Base-by-base conservation (phyloP, 2,329 filamentous ascomycete species). In the Ustulina deusta region DNA sequence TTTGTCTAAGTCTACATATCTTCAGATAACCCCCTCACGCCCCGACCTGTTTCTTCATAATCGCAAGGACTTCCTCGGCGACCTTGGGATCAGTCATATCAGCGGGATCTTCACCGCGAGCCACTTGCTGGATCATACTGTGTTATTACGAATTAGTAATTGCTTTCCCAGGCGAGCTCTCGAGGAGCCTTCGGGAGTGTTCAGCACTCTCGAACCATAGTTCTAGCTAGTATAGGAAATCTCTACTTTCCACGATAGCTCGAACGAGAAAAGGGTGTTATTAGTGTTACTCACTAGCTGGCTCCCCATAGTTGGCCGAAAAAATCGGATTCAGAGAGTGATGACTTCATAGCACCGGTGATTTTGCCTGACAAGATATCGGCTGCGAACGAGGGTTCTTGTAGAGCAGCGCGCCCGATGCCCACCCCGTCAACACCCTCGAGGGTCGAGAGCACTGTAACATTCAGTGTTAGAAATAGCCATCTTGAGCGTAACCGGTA, bases 381-480 rank as follows among this genome's bases (percentile, higher is more conserved):
- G 56, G 76, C 79, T 49, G 80, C 79, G 2, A 87, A 74, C 13
- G 76, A 77, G 1, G 74, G 73, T 72, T 90, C 87, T 69, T 86
- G 83, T 61, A 81, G 82, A 0, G 84, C 73, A 0, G 85, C 81
- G 11, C 87, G 81, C 0, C 80, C 87, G 52, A 90, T 78, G 2
- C 86, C 87, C 0, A 89, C 79, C 6, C 86, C 86, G 64, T 89
- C 85, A 6, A 89, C 83, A 0, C 80, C 81, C 6, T 83, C 71
- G 17, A 88, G 76, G 0, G 85, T 85, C 13, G 81, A 76, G 29
- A 85, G 81, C 86, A 89, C 64, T 66, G n/a, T n/a, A 40, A 27
- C 1, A n/a, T 4, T 44, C 11, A 10, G 15, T 34, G 44, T 66
- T 13, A 62, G 51, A 36, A 36, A 51, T 25, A 7, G 7, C 25